These are phyloP conservation scores for Fusarium goolgardi DNA, from an alignment of 2,329 filamentous ascomycete species.

Conservation along the genomic window DNA sequence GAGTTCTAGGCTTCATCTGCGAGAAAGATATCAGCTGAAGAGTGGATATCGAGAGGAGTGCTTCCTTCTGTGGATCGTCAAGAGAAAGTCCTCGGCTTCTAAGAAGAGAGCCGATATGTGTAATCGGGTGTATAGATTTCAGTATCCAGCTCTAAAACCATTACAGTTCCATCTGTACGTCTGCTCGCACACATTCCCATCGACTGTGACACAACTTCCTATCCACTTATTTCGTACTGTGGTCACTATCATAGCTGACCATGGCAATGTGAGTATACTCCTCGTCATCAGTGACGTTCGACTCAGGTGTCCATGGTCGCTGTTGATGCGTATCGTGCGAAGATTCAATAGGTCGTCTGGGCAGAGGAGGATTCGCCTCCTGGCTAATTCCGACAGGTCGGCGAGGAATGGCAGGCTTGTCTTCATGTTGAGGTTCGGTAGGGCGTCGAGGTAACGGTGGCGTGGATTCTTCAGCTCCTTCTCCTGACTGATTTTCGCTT, in stretches of 20 bases:
- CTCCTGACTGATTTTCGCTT: constrained; percentile 10
- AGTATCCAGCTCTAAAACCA: neutral
- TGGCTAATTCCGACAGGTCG: constrained; percentile 23
- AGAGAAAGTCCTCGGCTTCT: neutral
- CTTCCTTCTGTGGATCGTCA: neutral
- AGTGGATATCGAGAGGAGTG: neutral
- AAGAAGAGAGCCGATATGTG: neutral
- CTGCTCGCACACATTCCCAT: neutral
- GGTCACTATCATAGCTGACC: constrained; percentile 52
- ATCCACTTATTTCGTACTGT: constrained; percentile 17
- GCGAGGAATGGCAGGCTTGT: constrained; percentile 27
- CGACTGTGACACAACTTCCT: neutral
- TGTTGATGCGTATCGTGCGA: constrained; percentile 16
- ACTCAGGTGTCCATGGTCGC: constrained; percentile 45
- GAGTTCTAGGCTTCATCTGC: neutral
- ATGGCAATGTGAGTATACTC: constrained; percentile 54
- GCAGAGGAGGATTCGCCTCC: constrained; percentile 31
- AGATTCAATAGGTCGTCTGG: constrained; percentile 33
- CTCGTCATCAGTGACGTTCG: constrained; percentile 50
- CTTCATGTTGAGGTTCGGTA: constrained; percentile 17
- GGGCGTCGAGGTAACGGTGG: constrained; percentile 35
- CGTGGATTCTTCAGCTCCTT: neutral
- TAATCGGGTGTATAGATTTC: neutral
- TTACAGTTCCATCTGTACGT: neutral
- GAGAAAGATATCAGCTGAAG: neutral